A percentile compares a stretch with the other conserved stretches of the same genome.
These are phyloP conservation scores for Wickerhamomyces sp. DNA, from an alignment of 1,139 yeast species.

Conservation along the genomic window DNA sequence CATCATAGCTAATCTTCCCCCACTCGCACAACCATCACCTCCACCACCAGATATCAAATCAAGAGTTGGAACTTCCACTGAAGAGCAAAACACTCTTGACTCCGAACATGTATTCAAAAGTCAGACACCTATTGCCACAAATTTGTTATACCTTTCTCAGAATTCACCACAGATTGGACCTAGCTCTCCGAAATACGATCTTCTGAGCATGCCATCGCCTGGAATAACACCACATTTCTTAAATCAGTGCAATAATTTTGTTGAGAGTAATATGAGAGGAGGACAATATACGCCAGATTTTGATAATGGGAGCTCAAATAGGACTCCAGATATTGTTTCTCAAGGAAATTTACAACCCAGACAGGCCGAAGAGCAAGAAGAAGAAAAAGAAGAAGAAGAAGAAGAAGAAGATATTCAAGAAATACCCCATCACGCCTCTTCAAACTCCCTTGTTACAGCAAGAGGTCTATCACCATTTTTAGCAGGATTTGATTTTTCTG, in stretches of 20 bases:
- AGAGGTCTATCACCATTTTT: conserved; percentile 1
- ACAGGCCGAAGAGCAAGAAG: too few relatives aligned
- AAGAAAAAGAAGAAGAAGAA: too few relatives aligned
- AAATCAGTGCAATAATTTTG: conserved; percentile 18
- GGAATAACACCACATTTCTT: conserved; percentile 10
- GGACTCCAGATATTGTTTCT: conserved; percentile 14
- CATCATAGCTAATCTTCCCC: too few relatives aligned
- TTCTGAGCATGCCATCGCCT: conserved; percentile 1
- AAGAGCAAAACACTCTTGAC: conserved; percentile 10
- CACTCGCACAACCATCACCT: too few relatives aligned
- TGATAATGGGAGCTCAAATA: conserved; percentile 13
- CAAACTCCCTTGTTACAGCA: too few relatives aligned
- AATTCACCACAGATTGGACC: conserved; percentile 7
- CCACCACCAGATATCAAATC: too few relatives aligned
- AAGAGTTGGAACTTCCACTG: too few relatives aligned
- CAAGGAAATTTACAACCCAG: too few relatives aligned
- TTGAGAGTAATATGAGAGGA: conserved; percentile 20
- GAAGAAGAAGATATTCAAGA: conserved; percentile 1
- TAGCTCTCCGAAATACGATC: conserved; percentile 13
- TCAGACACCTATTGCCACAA: conserved; percentile 21
- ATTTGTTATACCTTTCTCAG: conserved; percentile 15
- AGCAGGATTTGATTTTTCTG: conserved; percentile 5
- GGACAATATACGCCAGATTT: too few relatives aligned
- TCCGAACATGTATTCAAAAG: conserved; percentile 6
- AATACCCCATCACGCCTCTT: background rate